Base-by-base conservation (phyloP, 345 rosid species). In the Eucalyptus sp. region DNA sequence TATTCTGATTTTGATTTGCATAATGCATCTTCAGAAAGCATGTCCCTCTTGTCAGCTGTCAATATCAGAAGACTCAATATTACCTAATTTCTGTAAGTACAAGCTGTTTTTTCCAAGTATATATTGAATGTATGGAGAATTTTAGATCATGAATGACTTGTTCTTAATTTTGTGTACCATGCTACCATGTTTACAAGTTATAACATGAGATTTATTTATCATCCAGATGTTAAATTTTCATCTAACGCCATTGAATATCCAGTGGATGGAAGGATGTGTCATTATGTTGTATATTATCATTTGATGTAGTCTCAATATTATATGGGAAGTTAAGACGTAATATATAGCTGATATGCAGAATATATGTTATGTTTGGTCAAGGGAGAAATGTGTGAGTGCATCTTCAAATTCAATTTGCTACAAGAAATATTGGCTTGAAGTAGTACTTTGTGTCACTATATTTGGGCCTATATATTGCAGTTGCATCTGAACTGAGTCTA, bases 1-100 rank as follows among this genome's bases (percentile, higher is more conserved):
- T 49, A 27, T 52, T 20, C 51, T 88, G 56, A 88, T 81, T 83
- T 90, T 60, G 62, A 25, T 90, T 89, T 87, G 86, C 88, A 41
- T 50, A 6, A 88, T 91, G 89, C 37, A 51, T 90, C 91, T 76
- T 88, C 97, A 97, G 99, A 97, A 97, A 93, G 93, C 92, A 46
- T 97, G 99, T 93, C 93, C 90, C 86, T 92, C 94, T 58, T 97
- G 99, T 92, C 94, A 96, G 20, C 95, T 90, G 76, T 92, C 96
- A 62, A 92, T 94, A 92, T 92, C 93, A 22, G 98, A 96, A 88
- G 97, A 95, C 88, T 94, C 93, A 51, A 92, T 94, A 71, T 91
- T 94, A 91, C 97, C 97, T 41, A 97, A 97, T 91, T 96, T 95
- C 87, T 95, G 98, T 96, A 93, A 95, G 98, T 51, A 50, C 50